A percentile compares a stretch with the other conserved stretches of the same genome.
These are phyloP conservation scores for Citrullus mucosospermus DNA, from an alignment of 306 rosid species.

Conservation along the genomic window DNA sequence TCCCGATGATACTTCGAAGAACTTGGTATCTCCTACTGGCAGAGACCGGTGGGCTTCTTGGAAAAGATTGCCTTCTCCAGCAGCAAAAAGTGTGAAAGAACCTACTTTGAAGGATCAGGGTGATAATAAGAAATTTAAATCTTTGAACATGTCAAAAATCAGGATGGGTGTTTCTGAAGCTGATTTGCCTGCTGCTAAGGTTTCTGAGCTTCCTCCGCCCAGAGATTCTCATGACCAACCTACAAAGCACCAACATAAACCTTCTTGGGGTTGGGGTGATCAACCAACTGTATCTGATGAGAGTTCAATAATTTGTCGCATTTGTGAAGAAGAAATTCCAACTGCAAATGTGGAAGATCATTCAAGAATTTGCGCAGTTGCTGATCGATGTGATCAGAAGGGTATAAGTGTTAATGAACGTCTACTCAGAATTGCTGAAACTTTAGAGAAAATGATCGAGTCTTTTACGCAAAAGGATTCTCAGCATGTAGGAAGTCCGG, in stretches of 20 bases:
- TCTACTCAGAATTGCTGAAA: slow-evolving; percentile 64
- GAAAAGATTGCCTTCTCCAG: slow-evolving; percentile 76
- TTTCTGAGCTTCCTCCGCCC: slow-evolving; percentile 38
- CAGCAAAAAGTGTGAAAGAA: slow-evolving; percentile 41
- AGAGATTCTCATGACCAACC: slow-evolving; percentile 72
- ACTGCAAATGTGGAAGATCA: slow-evolving; percentile 91
- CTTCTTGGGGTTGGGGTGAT: slow-evolving; percentile 97
- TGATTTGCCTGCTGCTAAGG: slow-evolving; percentile 45
- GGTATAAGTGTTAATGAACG: slow-evolving; percentile 94
- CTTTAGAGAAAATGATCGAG: slow-evolving; percentile 79
- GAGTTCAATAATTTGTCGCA: slow-evolving; percentile 87
- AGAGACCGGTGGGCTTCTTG: slow-evolving; percentile 79
- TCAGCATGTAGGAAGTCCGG: slow-evolving; percentile 86
- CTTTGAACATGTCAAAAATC: slow-evolving; percentile 32
- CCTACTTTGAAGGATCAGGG: slow-evolving; percentile 46
- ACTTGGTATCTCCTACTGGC: slow-evolving; percentile 38
- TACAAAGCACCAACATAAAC: slow-evolving; percentile 75
- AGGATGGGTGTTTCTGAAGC: slow-evolving; percentile 38
- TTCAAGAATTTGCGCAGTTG: slow-evolving; percentile 85
- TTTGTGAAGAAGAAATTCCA: slow-evolving; percentile 96
- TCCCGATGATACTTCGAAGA: slow-evolving; percentile 38
- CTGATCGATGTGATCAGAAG: slow-evolving; percentile 88
- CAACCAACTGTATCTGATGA: slow-evolving; percentile 53
- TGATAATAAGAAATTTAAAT: slow-evolving; percentile 42
- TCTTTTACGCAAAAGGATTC: slow-evolving; percentile 63